Evolutionary conservation across 495 filamentous ascomycete genomes (phyloP), one percentile per base, ranked within the genome.

Genomic region (Elasticomyces elasticus): DNA sequence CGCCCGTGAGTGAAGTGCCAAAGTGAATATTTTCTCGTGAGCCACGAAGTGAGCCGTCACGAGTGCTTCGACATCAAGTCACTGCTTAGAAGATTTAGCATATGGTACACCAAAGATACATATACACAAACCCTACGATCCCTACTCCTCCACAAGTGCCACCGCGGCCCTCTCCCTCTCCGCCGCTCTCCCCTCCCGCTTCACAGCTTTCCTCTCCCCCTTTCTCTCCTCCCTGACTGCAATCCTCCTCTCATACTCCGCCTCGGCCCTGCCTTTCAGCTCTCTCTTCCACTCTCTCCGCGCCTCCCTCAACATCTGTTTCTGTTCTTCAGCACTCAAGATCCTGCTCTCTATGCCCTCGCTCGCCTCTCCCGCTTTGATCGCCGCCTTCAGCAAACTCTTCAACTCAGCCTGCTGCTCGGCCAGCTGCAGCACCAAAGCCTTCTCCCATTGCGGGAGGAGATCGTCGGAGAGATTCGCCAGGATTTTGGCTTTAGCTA

Each of bases 111-210:
- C n/a, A n/a, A n/a, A n/a, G n/a, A n/a, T n/a, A n/a, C n/a, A n/a
- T n/a, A n/a, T n/a, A n/a, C n/a, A n/a, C n/a, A n/a, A n/a, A n/a
- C n/a, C n/a, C 35, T 40, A 17, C 35, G 19, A 13, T 2, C 15
- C 35, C 35, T 40, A 40, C 35, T 40, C 35, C 35, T 15, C 35
- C 15, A 40, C 5, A 12, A 40, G 13, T n/a, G 35, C 35, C 4
- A 40, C 35, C 35, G 35, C 35, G 15, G 13, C 19, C 12, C 35
- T 12, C 13, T 40, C 35, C 35, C 35, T 40, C 35, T 40, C 42
- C 42, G 6, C 45, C 48, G 12, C 40, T 20, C 15, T 38, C 48
- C 17, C 48, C 48, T 37, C 33, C 30, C 17, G 37, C 48, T 51
- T 51, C 48, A 6, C 22, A 30, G 5, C 2, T 33, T 24, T 51